phyloP scores from a whole-genome alignment of 2,329 filamentous ascomycete genomes.

The Thelonectria discophora region DNA sequence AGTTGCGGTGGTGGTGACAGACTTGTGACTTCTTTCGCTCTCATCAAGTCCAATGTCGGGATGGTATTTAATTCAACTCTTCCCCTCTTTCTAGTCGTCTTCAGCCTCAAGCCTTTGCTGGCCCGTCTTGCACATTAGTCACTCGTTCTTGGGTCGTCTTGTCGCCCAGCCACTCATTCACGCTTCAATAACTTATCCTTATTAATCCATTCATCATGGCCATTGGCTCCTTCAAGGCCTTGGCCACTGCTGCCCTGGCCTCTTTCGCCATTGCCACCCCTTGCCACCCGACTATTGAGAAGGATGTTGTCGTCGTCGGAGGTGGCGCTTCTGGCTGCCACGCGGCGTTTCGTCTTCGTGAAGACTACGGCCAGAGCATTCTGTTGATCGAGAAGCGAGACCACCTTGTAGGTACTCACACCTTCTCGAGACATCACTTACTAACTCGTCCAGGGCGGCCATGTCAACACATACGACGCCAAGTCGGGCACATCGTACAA shows the following conservation, averaged over 20 bases:
- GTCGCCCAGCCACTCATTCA: neutral
- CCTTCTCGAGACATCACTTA: neutral
- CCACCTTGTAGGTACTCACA: constrained; percentile 40
- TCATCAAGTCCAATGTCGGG: neutral
- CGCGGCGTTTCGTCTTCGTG: constrained; percentile 48
- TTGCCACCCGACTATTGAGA: constrained; percentile 15
- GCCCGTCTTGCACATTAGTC: constrained; percentile 8
- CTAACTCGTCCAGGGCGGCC: constrained; percentile 53
- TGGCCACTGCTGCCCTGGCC: constrained; percentile 20
- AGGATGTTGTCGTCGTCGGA: constrained; percentile 49
- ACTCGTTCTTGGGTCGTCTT: neutral
- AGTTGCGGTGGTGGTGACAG: neutral
- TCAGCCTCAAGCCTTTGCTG: neutral
- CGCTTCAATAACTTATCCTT: neutral
- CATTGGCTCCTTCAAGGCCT: neutral
- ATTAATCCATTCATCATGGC: constrained; percentile 9
- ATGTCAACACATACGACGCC: constrained; percentile 59
- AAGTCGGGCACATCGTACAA: constrained; percentile 46
- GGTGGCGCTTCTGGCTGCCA: constrained; percentile 50
- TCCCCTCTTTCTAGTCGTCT: neutral
- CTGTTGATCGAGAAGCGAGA: constrained; percentile 48
- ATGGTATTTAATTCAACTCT: constrained; percentile 7
- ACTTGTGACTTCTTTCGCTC: neutral
- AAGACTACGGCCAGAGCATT: constrained; percentile 47
- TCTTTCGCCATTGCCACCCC: constrained; percentile 14